These are phyloP conservation scores for Lepidium aucheri DNA, from an alignment of 345 rosid genomes.

Conservation along the genomic window DNA sequence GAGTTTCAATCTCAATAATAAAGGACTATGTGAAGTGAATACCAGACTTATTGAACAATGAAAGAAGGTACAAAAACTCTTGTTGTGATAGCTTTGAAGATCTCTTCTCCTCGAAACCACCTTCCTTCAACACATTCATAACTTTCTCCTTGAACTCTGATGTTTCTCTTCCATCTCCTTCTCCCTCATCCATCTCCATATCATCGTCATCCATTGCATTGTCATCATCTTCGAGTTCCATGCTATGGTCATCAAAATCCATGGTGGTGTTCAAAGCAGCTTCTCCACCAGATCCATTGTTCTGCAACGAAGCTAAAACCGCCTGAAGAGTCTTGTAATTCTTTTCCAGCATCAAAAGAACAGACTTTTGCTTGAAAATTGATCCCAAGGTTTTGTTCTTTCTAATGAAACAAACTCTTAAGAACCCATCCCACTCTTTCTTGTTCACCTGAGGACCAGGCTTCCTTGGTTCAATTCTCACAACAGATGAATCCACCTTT, in stretches of 20 bases:
- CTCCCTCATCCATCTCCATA: constrained; percentile 44
- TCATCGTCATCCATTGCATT: constrained; percentile 29
- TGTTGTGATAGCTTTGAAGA: constrained; percentile 68
- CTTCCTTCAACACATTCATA: constrained; percentile 52
- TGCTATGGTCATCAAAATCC: constrained; percentile 33
- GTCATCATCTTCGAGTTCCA: constrained; percentile 42
- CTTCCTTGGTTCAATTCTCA: constrained; percentile 77
- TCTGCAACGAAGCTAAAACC: constrained; percentile 26
- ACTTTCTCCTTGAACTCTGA: constrained; percentile 70
- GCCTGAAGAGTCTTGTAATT: constrained; percentile 82
- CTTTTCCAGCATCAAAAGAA: constrained; percentile 60
- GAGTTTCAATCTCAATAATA: background rate
- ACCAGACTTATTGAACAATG: constrained; percentile 80
- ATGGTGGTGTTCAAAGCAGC: background rate
- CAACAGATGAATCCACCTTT: constrained; percentile 92
- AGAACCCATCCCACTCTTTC: constrained; percentile 87
- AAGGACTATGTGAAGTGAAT: constrained; percentile 49
- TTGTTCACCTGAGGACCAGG: constrained; percentile 56
- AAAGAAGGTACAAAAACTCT: constrained; percentile 72
- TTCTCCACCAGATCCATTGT: constrained; percentile 21
- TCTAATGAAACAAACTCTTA: constrained; percentile 75
- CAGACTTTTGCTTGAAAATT: constrained; percentile 65
- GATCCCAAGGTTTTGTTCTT: constrained; percentile 89
- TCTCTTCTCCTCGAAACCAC: constrained; percentile 66
- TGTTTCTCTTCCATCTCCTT: constrained; percentile 38